Evolutionary conservation across 768 basidiomycete genomes (phyloP).

Genomic region (Nidula microcarpa): DNA sequence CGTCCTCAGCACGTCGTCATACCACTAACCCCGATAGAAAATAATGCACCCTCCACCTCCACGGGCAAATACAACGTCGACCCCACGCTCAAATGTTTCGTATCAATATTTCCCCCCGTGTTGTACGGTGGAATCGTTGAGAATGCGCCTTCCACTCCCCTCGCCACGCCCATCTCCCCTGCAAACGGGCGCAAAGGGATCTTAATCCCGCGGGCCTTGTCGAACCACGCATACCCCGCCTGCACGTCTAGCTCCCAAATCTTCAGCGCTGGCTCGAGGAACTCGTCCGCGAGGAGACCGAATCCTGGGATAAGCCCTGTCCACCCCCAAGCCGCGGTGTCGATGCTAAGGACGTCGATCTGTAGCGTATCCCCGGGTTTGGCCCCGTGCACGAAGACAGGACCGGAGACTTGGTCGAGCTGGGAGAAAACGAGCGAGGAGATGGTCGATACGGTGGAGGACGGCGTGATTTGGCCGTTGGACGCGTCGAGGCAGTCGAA

Average conservation of each 20-base stretch:
- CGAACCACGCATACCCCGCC: constrained; percentile 46
- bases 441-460: constrained; percentile 33
- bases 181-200: constrained; percentile 56
- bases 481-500: constrained; percentile 66
- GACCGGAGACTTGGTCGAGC: constrained; percentile 60
- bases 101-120: constrained; percentile 63
- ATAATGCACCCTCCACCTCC: constrained; percentile 57
- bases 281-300: constrained; percentile 55
- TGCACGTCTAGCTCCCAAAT: constrained; percentile 46
- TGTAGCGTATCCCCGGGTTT: constrained; percentile 55
- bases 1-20: neutral
- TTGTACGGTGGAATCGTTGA: constrained; percentile 63
- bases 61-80: constrained; percentile 57
- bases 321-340: constrained; percentile 61
- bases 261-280: constrained; percentile 45
- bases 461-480: constrained; percentile 51
- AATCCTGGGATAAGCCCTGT: constrained; percentile 58
- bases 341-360: constrained; percentile 52
- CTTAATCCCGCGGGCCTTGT: constrained; percentile 41
- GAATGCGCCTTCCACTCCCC: constrained; percentile 42
- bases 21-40: constrained; percentile 52
- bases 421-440: constrained; percentile 39
- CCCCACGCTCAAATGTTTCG: constrained; percentile 50
- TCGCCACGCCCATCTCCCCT: constrained; percentile 64
- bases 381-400: constrained; percentile 50